phyloP scores from a whole-genome alignment of 2,329 filamentous ascomycete species.

The Colletotrichum lentis region DNA sequence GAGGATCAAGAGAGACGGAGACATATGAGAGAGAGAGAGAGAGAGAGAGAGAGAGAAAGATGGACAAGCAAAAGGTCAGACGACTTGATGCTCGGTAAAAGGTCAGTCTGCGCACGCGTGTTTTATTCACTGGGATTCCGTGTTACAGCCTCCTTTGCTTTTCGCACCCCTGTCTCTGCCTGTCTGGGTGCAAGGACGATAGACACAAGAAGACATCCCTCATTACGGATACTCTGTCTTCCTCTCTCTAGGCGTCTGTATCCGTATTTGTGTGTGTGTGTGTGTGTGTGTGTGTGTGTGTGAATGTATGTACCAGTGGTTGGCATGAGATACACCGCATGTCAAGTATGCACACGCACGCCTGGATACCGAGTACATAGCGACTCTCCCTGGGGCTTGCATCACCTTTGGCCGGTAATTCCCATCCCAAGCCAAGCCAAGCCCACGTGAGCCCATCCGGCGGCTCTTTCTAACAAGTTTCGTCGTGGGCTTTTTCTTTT shows the following conservation, averaged over 20 bases:
- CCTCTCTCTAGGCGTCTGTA: background rate
- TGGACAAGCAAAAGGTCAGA: slow-evolving; percentile 1
- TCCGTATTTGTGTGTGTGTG: too few species aligned
- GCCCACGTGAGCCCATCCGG: background rate
- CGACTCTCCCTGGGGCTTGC: background rate
- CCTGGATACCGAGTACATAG: too few species aligned
- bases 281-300: background rate
- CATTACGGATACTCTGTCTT: too few species aligned
- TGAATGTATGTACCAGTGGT: too few species aligned
- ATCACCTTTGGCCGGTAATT: background rate
- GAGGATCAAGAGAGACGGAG: too few species aligned
- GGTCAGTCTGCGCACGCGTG: slow-evolving; percentile 18
- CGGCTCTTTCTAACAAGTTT: background rate
- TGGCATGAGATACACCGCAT: background rate
- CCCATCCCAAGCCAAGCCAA: background rate
- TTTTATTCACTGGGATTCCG: background rate
- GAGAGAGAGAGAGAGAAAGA: background rate
- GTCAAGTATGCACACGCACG: too few species aligned
- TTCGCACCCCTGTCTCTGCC: background rate
- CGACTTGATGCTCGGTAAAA: slow-evolving; percentile 16
- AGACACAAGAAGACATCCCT: too few species aligned
- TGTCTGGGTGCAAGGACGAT: background rate
- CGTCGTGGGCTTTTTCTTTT: background rate
- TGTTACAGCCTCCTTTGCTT: slow-evolving; percentile 2
- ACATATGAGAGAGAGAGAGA: too few species aligned